phyloP scores from a whole-genome alignment of 2,329 filamentous ascomycete species.

The Aspergillus fischeri region DNA sequence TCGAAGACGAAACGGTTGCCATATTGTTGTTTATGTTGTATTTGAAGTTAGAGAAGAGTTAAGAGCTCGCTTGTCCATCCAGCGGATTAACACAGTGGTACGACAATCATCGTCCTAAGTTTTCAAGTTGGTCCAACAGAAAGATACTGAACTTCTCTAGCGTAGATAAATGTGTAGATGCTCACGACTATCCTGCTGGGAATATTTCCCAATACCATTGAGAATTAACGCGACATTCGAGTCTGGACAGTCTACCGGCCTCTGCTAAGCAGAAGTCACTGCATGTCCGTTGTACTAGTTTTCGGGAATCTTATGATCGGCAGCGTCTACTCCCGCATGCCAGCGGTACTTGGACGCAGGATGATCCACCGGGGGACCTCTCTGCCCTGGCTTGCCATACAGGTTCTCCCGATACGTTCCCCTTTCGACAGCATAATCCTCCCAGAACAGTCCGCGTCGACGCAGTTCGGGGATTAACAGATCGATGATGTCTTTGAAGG shows the following conservation, averaged over 20 bases:
- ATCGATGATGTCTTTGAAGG: constrained; percentile 65
- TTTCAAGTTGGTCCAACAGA: too few species aligned
- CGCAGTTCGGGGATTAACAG: constrained; percentile 62
- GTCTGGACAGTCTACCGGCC: too few species aligned
- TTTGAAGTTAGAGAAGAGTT: too few species aligned
- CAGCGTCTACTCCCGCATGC: constrained; percentile 33
- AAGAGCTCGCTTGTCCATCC: too few species aligned
- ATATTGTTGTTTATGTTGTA: too few species aligned
- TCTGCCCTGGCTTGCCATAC: constrained; percentile 29
- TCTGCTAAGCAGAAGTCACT: too few species aligned
- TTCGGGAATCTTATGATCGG: constrained; percentile 26
- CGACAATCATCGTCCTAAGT: too few species aligned
- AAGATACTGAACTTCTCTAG: too few species aligned
- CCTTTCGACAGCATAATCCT: constrained; percentile 34
- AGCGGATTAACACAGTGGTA: too few species aligned
- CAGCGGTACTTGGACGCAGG: constrained; percentile 36
- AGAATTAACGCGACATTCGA: too few species aligned
- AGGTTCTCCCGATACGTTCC: constrained; percentile 41
- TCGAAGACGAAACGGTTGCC: too few species aligned
- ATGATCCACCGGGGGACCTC: constrained; percentile 31
- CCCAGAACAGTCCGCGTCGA: constrained; percentile 46
- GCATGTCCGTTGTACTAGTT: constrained; percentile 7
- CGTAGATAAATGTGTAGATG: too few species aligned
- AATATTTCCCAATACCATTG: neutral
- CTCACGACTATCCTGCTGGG: neutral